These are phyloP conservation scores for Malania oleifera DNA, from an alignment of 164 flowering plant species.

Conservation along the genomic window DNA sequence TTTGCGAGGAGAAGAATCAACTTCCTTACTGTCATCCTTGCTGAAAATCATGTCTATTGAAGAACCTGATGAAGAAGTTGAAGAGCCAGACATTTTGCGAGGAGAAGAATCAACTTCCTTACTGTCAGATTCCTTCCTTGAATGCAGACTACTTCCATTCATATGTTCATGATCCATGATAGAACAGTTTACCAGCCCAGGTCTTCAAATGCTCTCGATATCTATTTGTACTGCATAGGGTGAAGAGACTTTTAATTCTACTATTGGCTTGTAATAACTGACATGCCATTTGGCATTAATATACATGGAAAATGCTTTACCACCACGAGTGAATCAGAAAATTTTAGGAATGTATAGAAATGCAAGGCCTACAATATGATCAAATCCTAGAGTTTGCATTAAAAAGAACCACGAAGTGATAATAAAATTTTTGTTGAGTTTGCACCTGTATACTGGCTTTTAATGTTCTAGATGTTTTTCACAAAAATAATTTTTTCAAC, in stretches of 20 bases:
- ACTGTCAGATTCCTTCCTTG: not conserved
- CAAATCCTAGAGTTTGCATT: too few relatives aligned
- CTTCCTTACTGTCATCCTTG: constrained; percentile 2
- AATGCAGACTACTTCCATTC: constrained; percentile 9
- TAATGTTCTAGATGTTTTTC: too few relatives aligned
- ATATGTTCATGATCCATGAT: constrained; percentile 6
- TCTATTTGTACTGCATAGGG: not conserved
- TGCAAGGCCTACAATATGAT: too few relatives aligned
- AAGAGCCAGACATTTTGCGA: not conserved
- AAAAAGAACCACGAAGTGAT: too few relatives aligned
- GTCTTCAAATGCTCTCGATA: not conserved
- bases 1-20: not conserved
- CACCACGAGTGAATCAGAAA: too few relatives aligned
- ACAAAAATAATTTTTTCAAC: too few relatives aligned
- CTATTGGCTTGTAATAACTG: too few relatives aligned
- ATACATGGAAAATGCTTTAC: too few relatives aligned
- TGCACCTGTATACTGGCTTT: not conserved
- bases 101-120: not conserved
- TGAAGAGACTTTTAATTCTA: too few relatives aligned
- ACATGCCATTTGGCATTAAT: too few relatives aligned
- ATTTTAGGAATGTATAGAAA: too few relatives aligned
- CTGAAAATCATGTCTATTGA: constrained; percentile 1
- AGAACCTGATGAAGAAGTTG: constrained; percentile 12
- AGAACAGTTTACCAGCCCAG: too few relatives aligned
- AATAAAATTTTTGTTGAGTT: not conserved